These are phyloP conservation scores for Rhizoclosmatium sp. DNA, from an alignment of 192 early-diverging fungal genomes.

Conservation along the genomic window DNA sequence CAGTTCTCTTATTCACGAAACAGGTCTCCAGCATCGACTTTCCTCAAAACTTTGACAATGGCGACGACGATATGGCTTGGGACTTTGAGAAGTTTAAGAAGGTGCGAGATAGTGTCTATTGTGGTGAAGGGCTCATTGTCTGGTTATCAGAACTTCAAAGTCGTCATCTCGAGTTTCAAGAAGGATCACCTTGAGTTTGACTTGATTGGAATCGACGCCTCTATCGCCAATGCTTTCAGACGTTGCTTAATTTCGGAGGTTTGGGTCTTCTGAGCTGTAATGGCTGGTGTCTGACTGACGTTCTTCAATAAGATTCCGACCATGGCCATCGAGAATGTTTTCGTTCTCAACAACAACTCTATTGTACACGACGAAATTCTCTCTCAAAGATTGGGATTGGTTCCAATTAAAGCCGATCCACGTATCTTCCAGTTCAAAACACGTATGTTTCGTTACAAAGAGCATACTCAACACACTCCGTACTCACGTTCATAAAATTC, in stretches of 20 bases:
- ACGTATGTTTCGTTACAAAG: neutral
- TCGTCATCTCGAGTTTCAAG: conserved; percentile 74
- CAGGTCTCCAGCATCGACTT: conserved; percentile 83
- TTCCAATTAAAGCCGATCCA: conserved; percentile 91
- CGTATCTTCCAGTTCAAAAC: conserved; percentile 77
- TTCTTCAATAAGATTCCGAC: conserved; percentile 75
- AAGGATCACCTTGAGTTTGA: conserved; percentile 92
- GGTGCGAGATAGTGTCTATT: conserved; percentile 45
- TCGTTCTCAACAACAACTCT: conserved; percentile 88
- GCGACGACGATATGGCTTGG: conserved; percentile 60
- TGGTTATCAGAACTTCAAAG: conserved; percentile 67
- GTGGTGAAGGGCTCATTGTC: neutral
- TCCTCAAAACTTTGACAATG: conserved; percentile 73
- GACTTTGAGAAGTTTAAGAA: conserved; percentile 75
- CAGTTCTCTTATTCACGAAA: neutral
- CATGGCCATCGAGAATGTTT: conserved; percentile 97
- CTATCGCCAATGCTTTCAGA: conserved; percentile 94
- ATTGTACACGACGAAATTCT: conserved; percentile 94
- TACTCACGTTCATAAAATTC: neutral
- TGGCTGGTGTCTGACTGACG: neutral
- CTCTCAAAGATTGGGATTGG: conserved; percentile 89
- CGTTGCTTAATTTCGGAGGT: conserved; percentile 94
- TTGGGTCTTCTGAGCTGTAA: neutral
- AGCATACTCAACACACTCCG: too few relatives aligned
- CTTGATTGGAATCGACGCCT: conserved; percentile 89